A percentile compares a stretch with the other conserved stretches of the same genome.
These are phyloP conservation scores for Cyclotella sp. DNA, from an alignment of 108 stramenopile genomes.

Conservation along the genomic window DNA sequence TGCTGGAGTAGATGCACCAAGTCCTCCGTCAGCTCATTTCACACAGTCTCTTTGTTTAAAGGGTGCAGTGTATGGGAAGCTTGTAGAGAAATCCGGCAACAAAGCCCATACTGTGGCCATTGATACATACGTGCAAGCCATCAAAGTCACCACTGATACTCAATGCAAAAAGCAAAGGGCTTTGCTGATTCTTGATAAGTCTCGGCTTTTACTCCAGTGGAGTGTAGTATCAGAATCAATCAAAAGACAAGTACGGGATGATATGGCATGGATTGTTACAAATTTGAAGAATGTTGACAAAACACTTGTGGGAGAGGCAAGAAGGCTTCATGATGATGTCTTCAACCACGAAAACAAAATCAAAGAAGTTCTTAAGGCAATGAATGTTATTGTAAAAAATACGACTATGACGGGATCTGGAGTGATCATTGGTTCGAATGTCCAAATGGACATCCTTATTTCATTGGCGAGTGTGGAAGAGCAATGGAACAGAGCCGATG, in stretches of 20 bases:
- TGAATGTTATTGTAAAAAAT: conserved; percentile 46
- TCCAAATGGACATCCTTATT: conserved; percentile 66
- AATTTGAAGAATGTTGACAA: conserved; percentile 6
- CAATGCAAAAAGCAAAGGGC: not conserved
- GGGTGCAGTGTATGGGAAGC: conserved; percentile 18
- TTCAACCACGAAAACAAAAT: conserved; percentile 2
- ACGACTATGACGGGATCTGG: conserved; percentile 48
- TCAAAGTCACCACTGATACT: not conserved
- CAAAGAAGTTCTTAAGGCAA: conserved; percentile 45
- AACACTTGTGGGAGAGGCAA: conserved; percentile 4
- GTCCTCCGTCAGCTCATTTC: conserved; percentile 21
- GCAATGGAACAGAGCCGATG: conserved; percentile 53
- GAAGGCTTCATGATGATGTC: not conserved
- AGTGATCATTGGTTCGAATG: conserved; percentile 63
- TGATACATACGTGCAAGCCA: not conserved
- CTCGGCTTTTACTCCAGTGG: not conserved
- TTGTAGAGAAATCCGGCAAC: conserved; percentile 7
- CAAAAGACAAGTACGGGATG: not conserved
- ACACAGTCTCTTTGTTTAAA: conserved; percentile 17
- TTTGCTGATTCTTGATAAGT: not conserved
- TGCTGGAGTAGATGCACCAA: conserved; percentile 20
- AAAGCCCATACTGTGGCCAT: not conserved
- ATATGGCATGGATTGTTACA: not conserved
- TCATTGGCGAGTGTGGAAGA: conserved; percentile 63
- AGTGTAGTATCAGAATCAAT: not conserved